Base-by-base conservation (phyloP, 2,329 filamentous ascomycete species). In the Ceratocystiopsis sp. region DNA sequence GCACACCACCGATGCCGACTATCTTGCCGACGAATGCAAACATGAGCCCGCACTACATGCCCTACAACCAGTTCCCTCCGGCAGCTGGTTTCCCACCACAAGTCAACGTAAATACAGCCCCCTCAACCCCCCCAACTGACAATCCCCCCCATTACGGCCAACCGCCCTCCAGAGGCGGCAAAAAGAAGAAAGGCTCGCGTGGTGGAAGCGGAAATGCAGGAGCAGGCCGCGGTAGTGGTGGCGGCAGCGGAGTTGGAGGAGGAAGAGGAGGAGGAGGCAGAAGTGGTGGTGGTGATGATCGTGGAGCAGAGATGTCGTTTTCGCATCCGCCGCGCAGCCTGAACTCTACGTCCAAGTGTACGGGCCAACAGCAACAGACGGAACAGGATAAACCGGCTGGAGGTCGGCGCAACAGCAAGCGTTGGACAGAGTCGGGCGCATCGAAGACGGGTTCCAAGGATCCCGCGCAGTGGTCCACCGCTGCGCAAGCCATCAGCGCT, bases 1-100 rank as follows among this genome's bases (percentile, higher is more conserved):
- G 71, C 49, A 82, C 79, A 29, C 78, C 83, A 48, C 75, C 80
- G 64, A 78, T 78, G 77, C 71, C 58, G 45, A 65, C 69, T 37
- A 71, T 71, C 41, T 78, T 85, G 59, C 71, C 81, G 40, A 40
- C 46, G 1, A 81, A 83, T 61, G 69, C 69, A 59, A 37, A 37
- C 17, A 35, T 25, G 13, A 39, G 40, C 17, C 68, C 69, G 45
- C 68, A 38, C 71, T 46, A 70, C 34, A 42, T 49, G 34, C 32
- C 11, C 32, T 48, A 48, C 38, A 35, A 38, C 36, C 35, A 38
- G 17, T 42, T 21, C 7, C 19, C 19, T 7, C 19, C 40, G 16
- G 11, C 48, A 14, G 6, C 40, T 8, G 49, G 49, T 10, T 50
- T 45, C 40, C 49, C 49, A 19, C 48, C 48, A 2, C 46, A 43